Evolutionary conservation across 2,329 filamentous ascomycete genomes (phyloP).

Genomic region (Juglanconis juglandina): DNA sequence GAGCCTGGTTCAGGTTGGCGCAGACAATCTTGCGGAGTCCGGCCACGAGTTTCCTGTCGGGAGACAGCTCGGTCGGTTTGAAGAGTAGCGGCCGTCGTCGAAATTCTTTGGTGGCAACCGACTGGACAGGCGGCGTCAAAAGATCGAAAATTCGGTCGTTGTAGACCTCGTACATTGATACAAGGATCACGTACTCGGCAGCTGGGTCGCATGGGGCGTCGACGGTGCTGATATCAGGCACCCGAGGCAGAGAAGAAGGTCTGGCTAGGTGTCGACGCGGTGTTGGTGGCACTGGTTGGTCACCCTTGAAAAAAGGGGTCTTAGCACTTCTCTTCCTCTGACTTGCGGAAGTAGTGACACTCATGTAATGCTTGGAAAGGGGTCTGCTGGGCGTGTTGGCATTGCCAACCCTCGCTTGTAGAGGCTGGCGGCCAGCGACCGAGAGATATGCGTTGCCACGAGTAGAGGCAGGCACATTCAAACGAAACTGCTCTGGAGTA

Average conservation of each 20-base stretch:
- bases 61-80: constrained; percentile 84
- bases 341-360: constrained; percentile 42
- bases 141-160: constrained; percentile 98
- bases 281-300: constrained; percentile 50
- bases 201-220: constrained; percentile 62
- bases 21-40: constrained; percentile 90
- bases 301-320: constrained; percentile 42
- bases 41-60: constrained; percentile 90
- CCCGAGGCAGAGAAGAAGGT: constrained; percentile 67
- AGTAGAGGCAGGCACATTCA: constrained; percentile 1
- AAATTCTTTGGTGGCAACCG: constrained; percentile 63
- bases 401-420: constrained; percentile 8
- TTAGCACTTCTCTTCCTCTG: constrained; percentile 46
- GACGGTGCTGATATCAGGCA: constrained; percentile 71
- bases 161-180: constrained; percentile 99
- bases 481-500: constrained; percentile 9
- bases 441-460: constrained; percentile 7
- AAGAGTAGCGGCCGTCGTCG: constrained; percentile 81
- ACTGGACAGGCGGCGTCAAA: constrained; percentile 61
- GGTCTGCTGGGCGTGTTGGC: constrained; percentile 20
- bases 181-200: constrained; percentile 79
- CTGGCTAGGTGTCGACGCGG: constrained; percentile 63
- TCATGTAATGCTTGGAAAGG: constrained; percentile 39
- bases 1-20: constrained; percentile 73
- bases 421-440: constrained; percentile 3